Percentiles rank a stretch among this genome's conserved stretches.
Evolutionary conservation across 1,139 yeast genomes (phyloP).

Genomic region (Hemisphaericaspora subhashii): DNA sequence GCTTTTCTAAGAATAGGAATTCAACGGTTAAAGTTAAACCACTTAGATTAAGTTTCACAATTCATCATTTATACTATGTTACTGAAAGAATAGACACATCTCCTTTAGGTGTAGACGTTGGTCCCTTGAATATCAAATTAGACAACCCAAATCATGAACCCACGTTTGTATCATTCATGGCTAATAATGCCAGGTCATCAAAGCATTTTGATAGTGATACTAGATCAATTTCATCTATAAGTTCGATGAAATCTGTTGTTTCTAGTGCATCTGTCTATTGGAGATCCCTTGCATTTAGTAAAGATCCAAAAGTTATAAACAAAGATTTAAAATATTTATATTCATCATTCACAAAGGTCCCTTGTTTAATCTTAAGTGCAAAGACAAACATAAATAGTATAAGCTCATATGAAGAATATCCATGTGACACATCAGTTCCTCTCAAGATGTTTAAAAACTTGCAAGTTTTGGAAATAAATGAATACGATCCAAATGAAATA

Average conservation of each 20-base stretch:
- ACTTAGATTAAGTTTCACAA: conserved; percentile 53
- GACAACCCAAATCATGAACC: conserved; percentile 62
- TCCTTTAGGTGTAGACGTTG: conserved; percentile 55
- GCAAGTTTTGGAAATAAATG: conserved; percentile 59
- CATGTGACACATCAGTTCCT: conserved; percentile 71
- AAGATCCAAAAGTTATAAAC: conserved; percentile 44
- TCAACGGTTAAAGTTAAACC: conserved; percentile 42
- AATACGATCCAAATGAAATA: conserved; percentile 62
- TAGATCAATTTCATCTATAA: conserved; percentile 60
- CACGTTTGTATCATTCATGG: conserved; percentile 53
- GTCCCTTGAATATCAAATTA: conserved; percentile 59
- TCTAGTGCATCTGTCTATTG: conserved; percentile 47
- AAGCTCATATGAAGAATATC: conserved; percentile 65
- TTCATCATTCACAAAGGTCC: conserved; percentile 66
- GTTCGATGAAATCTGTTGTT: conserved; percentile 59
- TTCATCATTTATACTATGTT: conserved; percentile 64
- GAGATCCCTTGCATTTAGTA: conserved; percentile 36
- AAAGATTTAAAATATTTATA: conserved; percentile 58
- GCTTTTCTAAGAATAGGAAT: conserved; percentile 36
- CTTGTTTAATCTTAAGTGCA: conserved; percentile 61
- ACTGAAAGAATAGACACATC: conserved; percentile 57
- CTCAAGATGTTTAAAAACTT: conserved; percentile 58
- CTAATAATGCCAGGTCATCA: conserved; percentile 44
- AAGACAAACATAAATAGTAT: conserved; percentile 57
- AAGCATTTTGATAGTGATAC: conserved; percentile 55